A percentile compares a stretch with the other conserved stretches of the same genome.
Conservation (phyloP, 2,329 filamentous ascomycete species). For the Fulvia fulva region DNA sequence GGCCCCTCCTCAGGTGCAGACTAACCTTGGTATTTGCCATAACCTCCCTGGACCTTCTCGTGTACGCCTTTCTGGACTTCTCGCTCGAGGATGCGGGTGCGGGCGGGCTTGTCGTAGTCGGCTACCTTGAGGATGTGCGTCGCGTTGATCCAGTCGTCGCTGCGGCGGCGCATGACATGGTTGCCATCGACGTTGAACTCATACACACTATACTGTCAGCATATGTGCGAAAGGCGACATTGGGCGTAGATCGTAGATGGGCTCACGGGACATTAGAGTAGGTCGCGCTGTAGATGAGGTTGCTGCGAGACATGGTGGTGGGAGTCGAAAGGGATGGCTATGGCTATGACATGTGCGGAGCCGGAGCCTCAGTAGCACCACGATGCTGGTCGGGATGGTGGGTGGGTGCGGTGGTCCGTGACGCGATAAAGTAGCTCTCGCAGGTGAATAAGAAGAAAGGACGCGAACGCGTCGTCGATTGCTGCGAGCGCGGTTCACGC, state of each 20-base stretch:
- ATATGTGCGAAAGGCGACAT: not conserved
- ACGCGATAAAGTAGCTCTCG: not conserved
- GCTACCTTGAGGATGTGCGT: conserved; percentile 97
- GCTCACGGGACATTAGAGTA: conserved; percentile 50
- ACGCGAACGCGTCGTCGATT: not conserved
- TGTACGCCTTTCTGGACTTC: conserved; percentile 96
- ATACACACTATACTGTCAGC: not conserved
- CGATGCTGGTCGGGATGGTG: not conserved
- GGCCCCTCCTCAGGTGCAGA: not conserved
- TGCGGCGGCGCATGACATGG: conserved; percentile 92
- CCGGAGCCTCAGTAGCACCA: not conserved
- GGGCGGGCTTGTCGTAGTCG: conserved; percentile 92
- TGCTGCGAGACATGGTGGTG: conserved; percentile 19
- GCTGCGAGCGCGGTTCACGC: not conserved
- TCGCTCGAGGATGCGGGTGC: conserved; percentile 89
- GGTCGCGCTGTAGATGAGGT: conserved; percentile 59
- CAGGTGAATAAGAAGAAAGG: not conserved
- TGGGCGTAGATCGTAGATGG: not conserved
- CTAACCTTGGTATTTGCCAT: conserved; percentile 94
- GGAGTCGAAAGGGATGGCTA: not conserved
- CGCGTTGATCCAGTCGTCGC: conserved; percentile 98
- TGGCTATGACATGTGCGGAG: not conserved
- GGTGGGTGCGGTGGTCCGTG: not conserved
- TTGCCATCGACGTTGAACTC: conserved; percentile 84
- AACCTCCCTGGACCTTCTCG: conserved; percentile 97